phyloP scores from a whole-genome alignment of 768 basidiomycete genomes.

The Mycena haematopus region DNA sequence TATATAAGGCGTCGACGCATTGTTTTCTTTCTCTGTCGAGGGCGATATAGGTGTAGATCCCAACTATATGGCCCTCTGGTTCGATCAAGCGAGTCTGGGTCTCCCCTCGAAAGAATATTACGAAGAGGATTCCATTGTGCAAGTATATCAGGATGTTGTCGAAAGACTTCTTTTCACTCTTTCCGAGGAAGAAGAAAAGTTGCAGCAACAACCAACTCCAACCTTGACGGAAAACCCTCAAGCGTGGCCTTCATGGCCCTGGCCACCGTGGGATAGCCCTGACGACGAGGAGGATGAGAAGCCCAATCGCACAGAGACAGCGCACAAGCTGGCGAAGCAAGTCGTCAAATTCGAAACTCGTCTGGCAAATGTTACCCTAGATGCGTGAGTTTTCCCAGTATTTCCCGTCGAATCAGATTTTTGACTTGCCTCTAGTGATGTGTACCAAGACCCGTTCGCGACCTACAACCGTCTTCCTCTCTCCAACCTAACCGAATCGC shows the following conservation, averaged over 20 bases:
- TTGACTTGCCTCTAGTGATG: slow-evolving; percentile 50
- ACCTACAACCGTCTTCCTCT: slow-evolving; percentile 88
- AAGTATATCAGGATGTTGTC: slow-evolving; percentile 73
- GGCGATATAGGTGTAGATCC: slow-evolving; percentile 90
- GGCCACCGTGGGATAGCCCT: slow-evolving; percentile 84
- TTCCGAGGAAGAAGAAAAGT: slow-evolving; percentile 54
- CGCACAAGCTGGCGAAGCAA: slow-evolving; percentile 67
- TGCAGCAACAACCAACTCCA: slow-evolving; percentile 19
- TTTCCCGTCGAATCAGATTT: not conserved
- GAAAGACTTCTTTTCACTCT: slow-evolving; percentile 69
- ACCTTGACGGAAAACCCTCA: slow-evolving; percentile 40
- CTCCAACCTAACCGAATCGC: slow-evolving; percentile 66
- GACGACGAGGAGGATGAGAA: slow-evolving; percentile 56
- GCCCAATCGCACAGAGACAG: slow-evolving; percentile 61
- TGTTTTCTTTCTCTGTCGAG: slow-evolving; percentile 86
- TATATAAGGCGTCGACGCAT: slow-evolving; percentile 67
- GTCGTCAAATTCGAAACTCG: slow-evolving; percentile 81
- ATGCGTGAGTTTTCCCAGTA: slow-evolving; percentile 58
- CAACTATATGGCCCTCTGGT: slow-evolving; percentile 84
- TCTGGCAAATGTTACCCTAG: slow-evolving; percentile 80
- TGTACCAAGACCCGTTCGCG: slow-evolving; percentile 80
- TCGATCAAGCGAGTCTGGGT: slow-evolving; percentile 80
- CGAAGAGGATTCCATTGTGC: slow-evolving; percentile 71
- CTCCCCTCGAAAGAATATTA: slow-evolving; percentile 97
- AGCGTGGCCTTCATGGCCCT: slow-evolving; percentile 82